Evolutionary conservation across 176 grass and related monocot genomes (phyloP), one percentile per base, ranked within the genome.

Genomic region (Aegilops tauschii): DNA sequence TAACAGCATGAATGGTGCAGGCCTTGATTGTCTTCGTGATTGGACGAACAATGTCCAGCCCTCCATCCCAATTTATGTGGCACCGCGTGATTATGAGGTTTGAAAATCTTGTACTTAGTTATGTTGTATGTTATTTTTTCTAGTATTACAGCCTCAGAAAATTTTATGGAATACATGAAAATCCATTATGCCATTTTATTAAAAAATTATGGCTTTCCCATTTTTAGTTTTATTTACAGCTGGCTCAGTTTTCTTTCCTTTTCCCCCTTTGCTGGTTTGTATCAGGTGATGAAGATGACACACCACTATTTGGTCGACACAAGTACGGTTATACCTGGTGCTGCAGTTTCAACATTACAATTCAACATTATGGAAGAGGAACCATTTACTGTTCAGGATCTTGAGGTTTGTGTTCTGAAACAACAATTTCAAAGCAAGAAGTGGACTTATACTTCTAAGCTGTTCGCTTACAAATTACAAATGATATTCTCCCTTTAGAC

Each of bases 261-360:
- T 9, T 8, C 25, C 52, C 21, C 35, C 9, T 64, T 73, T 25
- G 2, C 14, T 78, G 73, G 68, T 80, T 14, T 78, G 29, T 89
- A 76, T 85, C 90, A 96, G 97, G 97, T 99, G 89, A 99, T 99
- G 90, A 92, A 94, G 87, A 93, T 96, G 94, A 96, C 94, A 3
- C 97, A 99, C 88, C 94, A 96, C 82, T 99, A 96, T 87, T 93
- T 99, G 87, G 88, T 99, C 16, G 97, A 99, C 83, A 99, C 90
- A 32, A 99, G 94, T 90, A 94, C 92, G 69, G 87, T 94, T 77
- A 37, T 94, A 93, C 92, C 94, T 86, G 97, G 92, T 83, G 97
- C 94, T 61, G 97, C 97, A 52, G 89, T 99, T 78, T 96, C 92
- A 37, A 83, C 84, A 71, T 85, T 99, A 68, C 89, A 93, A 80